A percentile compares a stretch with the other conserved stretches of the same genome.
Conservation (phyloP, 805 yeast genomes). For the Wickerhamiella cacticola region DNA sequence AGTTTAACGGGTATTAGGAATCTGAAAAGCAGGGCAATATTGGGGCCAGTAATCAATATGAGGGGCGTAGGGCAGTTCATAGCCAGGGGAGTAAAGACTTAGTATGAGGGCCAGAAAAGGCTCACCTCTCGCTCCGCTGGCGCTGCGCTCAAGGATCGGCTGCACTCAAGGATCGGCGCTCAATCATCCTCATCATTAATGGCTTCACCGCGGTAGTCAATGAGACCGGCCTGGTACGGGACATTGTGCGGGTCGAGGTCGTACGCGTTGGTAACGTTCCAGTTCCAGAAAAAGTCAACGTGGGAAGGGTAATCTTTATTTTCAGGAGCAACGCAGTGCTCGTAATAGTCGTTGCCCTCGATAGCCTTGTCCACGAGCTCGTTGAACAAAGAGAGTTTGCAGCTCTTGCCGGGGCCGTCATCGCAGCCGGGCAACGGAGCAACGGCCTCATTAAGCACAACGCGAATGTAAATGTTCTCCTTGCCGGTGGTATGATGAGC, state of each 20-base stretch:
- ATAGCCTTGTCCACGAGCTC: constrained; percentile 15
- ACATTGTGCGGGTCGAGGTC: constrained; percentile 10
- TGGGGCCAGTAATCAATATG: no score
- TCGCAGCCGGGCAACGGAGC: constrained; percentile 39
- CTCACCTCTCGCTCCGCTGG: no score
- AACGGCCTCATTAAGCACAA: constrained; percentile 43
- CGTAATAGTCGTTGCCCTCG: constrained; percentile 13
- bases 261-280: constrained; percentile 20
- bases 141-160: no score
- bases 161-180: no score
- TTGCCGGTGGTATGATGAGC: constrained; percentile 1
- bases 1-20: no score
- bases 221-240: constrained; percentile 18
- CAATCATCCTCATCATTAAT: neutral
- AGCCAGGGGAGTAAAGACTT: no score
- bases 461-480: constrained; percentile 35
- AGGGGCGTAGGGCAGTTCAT: no score
- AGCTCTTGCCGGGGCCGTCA: constrained; percentile 41
- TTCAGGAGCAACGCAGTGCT: constrained; percentile 15
- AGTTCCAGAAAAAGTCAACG: constrained; percentile 23
- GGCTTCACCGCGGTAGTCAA: constrained; percentile 10
- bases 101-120: no score
- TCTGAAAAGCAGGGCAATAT: no score
- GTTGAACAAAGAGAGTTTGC: constrained; percentile 28
- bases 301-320: constrained; percentile 17